Conservation (phyloP, 2,329 filamentous ascomycete genomes). For the Aspergillus caelatus region DNA sequence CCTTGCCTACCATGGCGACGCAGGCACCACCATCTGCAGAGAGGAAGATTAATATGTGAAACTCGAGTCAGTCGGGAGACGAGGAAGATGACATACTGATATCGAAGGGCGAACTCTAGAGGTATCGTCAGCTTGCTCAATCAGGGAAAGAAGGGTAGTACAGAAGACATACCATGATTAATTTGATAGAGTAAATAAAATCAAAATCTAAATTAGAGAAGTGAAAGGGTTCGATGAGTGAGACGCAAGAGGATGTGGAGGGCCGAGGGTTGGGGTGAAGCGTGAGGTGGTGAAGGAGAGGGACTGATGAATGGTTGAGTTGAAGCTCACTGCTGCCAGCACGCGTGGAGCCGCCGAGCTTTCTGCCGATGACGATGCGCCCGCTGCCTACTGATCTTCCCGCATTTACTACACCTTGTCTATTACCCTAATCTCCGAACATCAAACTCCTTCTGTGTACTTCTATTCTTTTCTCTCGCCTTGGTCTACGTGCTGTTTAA, state of each 20-base stretch:
- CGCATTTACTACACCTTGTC: slow-evolving; percentile 14
- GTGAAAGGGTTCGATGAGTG: neutral
- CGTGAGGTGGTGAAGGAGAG: slow-evolving; percentile 14
- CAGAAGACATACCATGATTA: slow-evolving; percentile 35
- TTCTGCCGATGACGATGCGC: slow-evolving; percentile 30
- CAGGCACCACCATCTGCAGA: slow-evolving; percentile 79
- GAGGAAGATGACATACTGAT: slow-evolving; percentile 70
- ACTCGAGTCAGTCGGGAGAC: slow-evolving; percentile 8
- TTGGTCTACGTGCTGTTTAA: neutral
- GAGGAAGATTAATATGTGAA: slow-evolving; percentile 9
- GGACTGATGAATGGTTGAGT: slow-evolving; percentile 22
- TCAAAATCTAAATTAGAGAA: slow-evolving; percentile 16
- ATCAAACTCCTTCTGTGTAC: slow-evolving; percentile 9
- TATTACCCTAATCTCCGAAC: slow-evolving; percentile 1
- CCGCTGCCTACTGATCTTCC: slow-evolving; percentile 27
- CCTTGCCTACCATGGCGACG: slow-evolving; percentile 99
- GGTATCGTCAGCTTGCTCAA: slow-evolving; percentile 36
- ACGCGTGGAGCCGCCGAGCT: slow-evolving; percentile 28
- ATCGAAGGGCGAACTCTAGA: slow-evolving; percentile 85
- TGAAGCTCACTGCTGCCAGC: slow-evolving; percentile 27
- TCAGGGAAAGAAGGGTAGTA: slow-evolving; percentile 12
- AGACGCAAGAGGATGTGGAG: slow-evolving; percentile 6
- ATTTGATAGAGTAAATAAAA: slow-evolving; percentile 13
- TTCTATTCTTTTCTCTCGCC: slow-evolving; percentile 12
- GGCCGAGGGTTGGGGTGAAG: slow-evolving; percentile 7